These are phyloP conservation scores for Debaryomyces nepalensis DNA, from an alignment of 1,139 yeast species.

Conservation along the genomic window DNA sequence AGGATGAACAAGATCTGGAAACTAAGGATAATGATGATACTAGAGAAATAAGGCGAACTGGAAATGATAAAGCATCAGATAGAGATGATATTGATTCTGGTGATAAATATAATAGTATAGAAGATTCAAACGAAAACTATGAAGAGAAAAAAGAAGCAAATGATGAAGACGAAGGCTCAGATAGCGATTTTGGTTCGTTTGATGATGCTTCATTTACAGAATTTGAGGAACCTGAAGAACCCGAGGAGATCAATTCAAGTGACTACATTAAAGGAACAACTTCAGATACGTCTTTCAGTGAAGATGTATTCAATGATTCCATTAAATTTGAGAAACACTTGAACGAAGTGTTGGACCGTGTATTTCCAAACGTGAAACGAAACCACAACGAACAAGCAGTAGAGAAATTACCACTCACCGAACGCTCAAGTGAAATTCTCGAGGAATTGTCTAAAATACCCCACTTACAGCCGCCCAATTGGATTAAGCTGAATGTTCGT, in stretches of 20 bases:
- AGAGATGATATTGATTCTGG: background rate
- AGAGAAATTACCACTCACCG: constrained; percentile 25
- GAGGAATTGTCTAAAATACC: constrained; percentile 45
- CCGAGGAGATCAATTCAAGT: constrained; percentile 4
- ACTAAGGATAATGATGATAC: background rate
- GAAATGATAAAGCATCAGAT: background rate
- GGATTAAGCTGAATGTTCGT: constrained; percentile 63
- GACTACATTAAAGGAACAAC: background rate
- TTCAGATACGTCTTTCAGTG: constrained; percentile 16
- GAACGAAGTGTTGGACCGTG: constrained; percentile 24
- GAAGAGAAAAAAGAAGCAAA: too few species aligned
- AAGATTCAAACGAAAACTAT: too few species aligned
- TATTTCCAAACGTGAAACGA: constrained; percentile 22
- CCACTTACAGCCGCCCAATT: constrained; percentile 54
- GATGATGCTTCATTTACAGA: constrained; percentile 49
- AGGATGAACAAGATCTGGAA: background rate
- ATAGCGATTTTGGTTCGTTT: constrained; percentile 46
- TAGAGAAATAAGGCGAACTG: background rate
- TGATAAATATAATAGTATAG: constrained; percentile 3
- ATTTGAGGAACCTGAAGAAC: constrained; percentile 21
- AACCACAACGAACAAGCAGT: background rate
- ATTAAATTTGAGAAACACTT: constrained; percentile 22
- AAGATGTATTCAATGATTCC: constrained; percentile 21
- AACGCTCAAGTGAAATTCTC: constrained; percentile 35
- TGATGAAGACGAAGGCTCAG: constrained; percentile 27